Evolutionary conservation across 768 basidiomycete species (phyloP).

Genomic region (Podaxis sp.): DNA sequence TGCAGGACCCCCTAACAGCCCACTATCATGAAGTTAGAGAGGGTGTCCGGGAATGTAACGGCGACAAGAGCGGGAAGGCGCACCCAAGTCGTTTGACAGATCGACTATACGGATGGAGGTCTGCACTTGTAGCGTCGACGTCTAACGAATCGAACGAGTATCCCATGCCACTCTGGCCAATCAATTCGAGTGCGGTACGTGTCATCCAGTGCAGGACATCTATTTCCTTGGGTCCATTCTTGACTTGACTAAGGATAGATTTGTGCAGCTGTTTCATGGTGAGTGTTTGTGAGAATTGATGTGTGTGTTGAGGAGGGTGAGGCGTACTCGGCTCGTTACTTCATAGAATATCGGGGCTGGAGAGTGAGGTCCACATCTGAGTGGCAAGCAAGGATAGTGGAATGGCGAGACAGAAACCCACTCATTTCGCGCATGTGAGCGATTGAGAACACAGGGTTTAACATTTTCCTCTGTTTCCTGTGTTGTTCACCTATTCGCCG

Average conservation of each 20-base stretch:
- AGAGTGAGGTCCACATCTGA: background rate
- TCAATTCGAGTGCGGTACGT: slow-evolving; percentile 48
- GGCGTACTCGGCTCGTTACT: slow-evolving; percentile 26
- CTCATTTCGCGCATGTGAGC: slow-evolving; percentile 37
- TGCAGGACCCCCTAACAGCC: background rate
- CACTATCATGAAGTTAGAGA: background rate
- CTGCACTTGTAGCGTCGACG: slow-evolving; percentile 18
- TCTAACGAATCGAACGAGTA: slow-evolving; percentile 40
- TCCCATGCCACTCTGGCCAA: slow-evolving; percentile 48
- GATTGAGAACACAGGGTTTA: slow-evolving; percentile 43
- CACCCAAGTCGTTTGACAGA: slow-evolving; percentile 30
- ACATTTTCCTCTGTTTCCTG: slow-evolving; percentile 39
- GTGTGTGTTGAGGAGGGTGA: background rate
- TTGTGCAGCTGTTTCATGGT: slow-evolving; percentile 25
- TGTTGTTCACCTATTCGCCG: slow-evolving; percentile 35
- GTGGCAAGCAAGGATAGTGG: background rate
- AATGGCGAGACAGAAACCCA: slow-evolving; percentile 4
- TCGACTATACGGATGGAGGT: slow-evolving; percentile 25
- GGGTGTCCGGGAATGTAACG: background rate
- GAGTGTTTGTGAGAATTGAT: no score
- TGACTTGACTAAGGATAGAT: slow-evolving; percentile 21
- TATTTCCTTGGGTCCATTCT: slow-evolving; percentile 30
- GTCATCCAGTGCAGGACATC: slow-evolving; percentile 35
- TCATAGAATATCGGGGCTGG: slow-evolving; percentile 36
- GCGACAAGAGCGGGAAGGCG: slow-evolving; percentile 13